Evolutionary conservation across 305 asterid genomes (phyloP).

Genomic region (Fraxinus baroniana): DNA sequence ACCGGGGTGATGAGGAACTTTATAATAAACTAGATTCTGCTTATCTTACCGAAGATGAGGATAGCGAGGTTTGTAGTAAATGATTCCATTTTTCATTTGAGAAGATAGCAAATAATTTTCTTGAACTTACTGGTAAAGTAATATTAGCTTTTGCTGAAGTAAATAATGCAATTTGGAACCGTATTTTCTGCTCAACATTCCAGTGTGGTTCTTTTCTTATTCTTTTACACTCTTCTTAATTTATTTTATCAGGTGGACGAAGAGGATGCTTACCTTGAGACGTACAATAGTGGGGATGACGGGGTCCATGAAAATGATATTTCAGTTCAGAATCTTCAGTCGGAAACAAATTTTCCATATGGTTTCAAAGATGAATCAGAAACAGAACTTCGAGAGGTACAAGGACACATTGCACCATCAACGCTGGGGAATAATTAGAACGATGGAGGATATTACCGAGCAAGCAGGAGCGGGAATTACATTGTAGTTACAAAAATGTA

Average conservation of each 20-base stretch:
- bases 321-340: conserved; percentile 14
- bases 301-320: conserved; percentile 27
- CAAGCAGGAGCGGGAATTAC: not conserved
- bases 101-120: not conserved
- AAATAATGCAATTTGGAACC: not conserved
- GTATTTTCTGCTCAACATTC: not conserved
- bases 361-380: conserved; percentile 32
- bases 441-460: not conserved
- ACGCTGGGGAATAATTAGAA: not conserved
- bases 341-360: conserved; percentile 39
- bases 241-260: conserved; percentile 55
- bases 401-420: not conserved
- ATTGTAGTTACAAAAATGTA: not conserved
- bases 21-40: conserved; percentile 65
- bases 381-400: conserved; percentile 28
- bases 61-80: conserved; percentile 61
- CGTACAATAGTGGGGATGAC: conserved; percentile 33
- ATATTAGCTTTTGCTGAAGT: not conserved
- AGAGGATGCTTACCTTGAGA: conserved; percentile 40
- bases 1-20: conserved; percentile 58
- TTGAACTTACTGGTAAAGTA: not conserved
- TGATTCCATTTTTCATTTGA: not conserved
- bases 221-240: conserved; percentile 3
- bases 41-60: conserved; percentile 71
- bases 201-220: not conserved